Evolutionary conservation across 495 filamentous ascomycete species (phyloP).

Genomic region (Trichoderma asperelloides): DNA sequence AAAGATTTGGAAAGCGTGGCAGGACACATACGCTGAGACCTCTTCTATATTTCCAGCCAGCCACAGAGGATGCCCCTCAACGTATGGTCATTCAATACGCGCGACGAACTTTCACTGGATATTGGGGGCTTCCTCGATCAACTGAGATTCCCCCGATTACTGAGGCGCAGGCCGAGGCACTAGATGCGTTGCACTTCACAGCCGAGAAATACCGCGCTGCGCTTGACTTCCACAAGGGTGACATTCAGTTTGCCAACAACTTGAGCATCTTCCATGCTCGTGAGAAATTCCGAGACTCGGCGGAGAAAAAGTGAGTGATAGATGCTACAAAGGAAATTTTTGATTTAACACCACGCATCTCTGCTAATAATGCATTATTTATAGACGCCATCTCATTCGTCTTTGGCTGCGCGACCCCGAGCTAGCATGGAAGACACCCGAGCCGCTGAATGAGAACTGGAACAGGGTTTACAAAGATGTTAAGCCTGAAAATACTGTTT

Average conservation of each 20-base stretch:
- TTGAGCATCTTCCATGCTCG: slow-evolving; percentile 44
- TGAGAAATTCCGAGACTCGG: slow-evolving; percentile 36
- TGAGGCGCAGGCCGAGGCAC: slow-evolving; percentile 58
- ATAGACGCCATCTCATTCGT: slow-evolving; percentile 47
- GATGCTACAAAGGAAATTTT: neutral
- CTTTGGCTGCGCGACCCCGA: slow-evolving; percentile 52
- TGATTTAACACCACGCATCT: neutral
- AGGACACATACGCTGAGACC: slow-evolving; percentile 29
- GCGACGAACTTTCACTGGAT: slow-evolving; percentile 49
- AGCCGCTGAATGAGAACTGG: slow-evolving; percentile 39
- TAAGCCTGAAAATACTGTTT: slow-evolving; percentile 37
- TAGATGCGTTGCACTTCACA: slow-evolving; percentile 55
- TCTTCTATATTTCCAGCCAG: slow-evolving; percentile 41
- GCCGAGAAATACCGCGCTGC: slow-evolving; percentile 44
- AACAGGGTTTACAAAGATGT: slow-evolving; percentile 44
- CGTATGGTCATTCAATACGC: slow-evolving; percentile 48
- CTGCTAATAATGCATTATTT: slow-evolving; percentile 4
- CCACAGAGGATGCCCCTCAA: slow-evolving; percentile 33
- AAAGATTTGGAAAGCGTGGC: slow-evolving; percentile 20
- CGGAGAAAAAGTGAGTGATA: slow-evolving; percentile 34
- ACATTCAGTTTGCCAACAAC: slow-evolving; percentile 48
- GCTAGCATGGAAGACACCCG: slow-evolving; percentile 46
- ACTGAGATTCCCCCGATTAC: slow-evolving; percentile 48
- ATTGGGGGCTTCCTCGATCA: slow-evolving; percentile 40
- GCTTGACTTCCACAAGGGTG: slow-evolving; percentile 46